Evolutionary conservation across 768 basidiomycete genomes (phyloP).

Genomic region (Leccinum truebloodii): DNA sequence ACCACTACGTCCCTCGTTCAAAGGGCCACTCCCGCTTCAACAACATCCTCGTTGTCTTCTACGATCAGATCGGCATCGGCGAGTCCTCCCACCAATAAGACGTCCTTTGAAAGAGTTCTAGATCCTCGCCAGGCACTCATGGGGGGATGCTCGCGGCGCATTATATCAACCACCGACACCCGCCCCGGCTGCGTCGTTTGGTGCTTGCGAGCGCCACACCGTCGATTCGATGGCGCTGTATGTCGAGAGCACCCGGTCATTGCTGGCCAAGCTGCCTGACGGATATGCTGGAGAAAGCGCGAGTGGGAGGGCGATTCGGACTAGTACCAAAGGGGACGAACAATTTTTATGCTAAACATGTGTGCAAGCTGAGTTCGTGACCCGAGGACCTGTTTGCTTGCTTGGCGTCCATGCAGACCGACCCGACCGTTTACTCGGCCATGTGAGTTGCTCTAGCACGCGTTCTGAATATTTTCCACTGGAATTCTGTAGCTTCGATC

Average conservation of each 20-base stretch:
- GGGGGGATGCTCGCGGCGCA: slow-evolving; percentile 55
- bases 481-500: slow-evolving; percentile 9
- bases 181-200: slow-evolving; percentile 38
- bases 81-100: slow-evolving; percentile 11
- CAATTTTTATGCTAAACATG: slow-evolving; percentile 35
- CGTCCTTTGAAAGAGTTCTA: slow-evolving; percentile 34
- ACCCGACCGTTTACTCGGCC: slow-evolving; percentile 35
- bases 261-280: slow-evolving; percentile 33
- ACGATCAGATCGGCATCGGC: slow-evolving; percentile 14
- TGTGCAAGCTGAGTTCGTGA: slow-evolving; percentile 35
- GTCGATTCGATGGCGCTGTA: slow-evolving; percentile 29
- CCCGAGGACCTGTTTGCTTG: slow-evolving; percentile 35
- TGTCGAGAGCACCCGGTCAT: slow-evolving; percentile 24
- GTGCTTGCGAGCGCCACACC: slow-evolving; percentile 36
- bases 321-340: slow-evolving; percentile 34
- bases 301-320: no score
- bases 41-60: slow-evolving; percentile 45
- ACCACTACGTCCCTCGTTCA: no score
- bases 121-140: slow-evolving; percentile 56
- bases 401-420: slow-evolving; percentile 24
- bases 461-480: background rate
- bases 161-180: slow-evolving; percentile 41
- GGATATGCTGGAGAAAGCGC: slow-evolving; percentile 28
- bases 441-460: slow-evolving; percentile 30
- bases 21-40: slow-evolving; percentile 13